These are phyloP conservation scores for Coemansia sp. DNA, from an alignment of 192 early-diverging fungal species.

Conservation along the genomic window DNA sequence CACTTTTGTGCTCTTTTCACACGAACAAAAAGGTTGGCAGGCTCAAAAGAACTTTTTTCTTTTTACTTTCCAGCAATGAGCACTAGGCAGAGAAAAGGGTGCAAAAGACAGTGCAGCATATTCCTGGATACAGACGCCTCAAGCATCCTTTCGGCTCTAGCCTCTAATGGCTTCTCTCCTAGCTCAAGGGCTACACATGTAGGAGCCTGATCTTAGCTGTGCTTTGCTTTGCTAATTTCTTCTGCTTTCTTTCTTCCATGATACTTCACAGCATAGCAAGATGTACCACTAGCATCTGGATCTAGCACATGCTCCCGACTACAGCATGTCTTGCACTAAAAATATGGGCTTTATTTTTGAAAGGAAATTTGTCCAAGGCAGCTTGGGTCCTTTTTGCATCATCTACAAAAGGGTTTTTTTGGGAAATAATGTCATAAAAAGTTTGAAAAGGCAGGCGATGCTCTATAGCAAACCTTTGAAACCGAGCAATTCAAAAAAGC, in stretches of 20 bases:
- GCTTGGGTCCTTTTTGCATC: neutral
- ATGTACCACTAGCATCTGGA: neutral
- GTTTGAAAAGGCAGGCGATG: neutral
- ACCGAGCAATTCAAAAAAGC: neutral
- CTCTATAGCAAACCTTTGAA: neutral
- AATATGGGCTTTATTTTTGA: neutral
- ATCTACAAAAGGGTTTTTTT: neutral
- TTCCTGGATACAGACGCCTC: no score
- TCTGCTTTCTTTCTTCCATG: no score
- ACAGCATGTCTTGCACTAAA: neutral
- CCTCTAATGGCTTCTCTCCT: no score
- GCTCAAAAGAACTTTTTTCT: no score
- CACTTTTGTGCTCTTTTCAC: neutral
- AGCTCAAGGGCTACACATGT: neutral
- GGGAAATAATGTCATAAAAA: neutral
- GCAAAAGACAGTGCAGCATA: no score
- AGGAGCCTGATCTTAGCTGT: neutral
- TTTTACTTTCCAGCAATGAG: no score
- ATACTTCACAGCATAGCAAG: neutral
- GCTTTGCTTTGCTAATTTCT: no score
- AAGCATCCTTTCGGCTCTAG: no score
- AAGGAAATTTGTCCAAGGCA: neutral
- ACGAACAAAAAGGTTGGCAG: neutral
- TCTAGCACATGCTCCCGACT: neutral
- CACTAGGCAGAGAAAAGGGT: no score